phyloP scores from a whole-genome alignment of 352 stramenopile species.

The Globisporangium lucens region DNA sequence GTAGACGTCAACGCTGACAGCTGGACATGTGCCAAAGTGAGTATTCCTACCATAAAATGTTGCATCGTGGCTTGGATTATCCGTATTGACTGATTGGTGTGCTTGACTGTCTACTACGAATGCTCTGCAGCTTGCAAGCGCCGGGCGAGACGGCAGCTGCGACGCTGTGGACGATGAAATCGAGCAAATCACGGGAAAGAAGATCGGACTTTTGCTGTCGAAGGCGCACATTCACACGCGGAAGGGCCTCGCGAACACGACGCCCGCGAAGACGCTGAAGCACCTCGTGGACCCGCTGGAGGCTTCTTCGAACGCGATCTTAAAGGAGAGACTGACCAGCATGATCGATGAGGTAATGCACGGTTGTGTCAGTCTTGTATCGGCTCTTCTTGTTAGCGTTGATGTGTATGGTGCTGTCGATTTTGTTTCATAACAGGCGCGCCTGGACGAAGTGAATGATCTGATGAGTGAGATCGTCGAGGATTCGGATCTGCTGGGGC shows the following conservation, averaged over 20 bases:
- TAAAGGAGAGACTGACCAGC: slow-evolving; percentile 43
- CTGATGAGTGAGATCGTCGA: slow-evolving; percentile 68
- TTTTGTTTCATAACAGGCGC: slow-evolving; percentile 33
- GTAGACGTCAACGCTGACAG: slow-evolving; percentile 25
- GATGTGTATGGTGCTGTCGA: not conserved
- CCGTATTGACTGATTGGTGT: not conserved
- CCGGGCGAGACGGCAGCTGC: slow-evolving; percentile 40
- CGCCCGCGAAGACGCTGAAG: slow-evolving; percentile 23
- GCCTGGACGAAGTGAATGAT: slow-evolving; percentile 80
- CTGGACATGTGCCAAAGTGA: slow-evolving; percentile 56
- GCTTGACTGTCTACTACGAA: not conserved
- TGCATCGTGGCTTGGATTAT: not conserved
- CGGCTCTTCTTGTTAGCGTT: not conserved
- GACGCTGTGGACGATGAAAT: slow-evolving; percentile 73
- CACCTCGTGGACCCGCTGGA: slow-evolving; percentile 36
- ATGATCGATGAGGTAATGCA: slow-evolving; percentile 53
- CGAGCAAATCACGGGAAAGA: slow-evolving; percentile 44
- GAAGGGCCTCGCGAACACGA: slow-evolving; percentile 53
- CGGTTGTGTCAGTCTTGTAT: not conserved
- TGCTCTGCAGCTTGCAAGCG: slow-evolving; percentile 19
- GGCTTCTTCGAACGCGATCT: slow-evolving; percentile 28
- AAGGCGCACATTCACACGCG: slow-evolving; percentile 50
- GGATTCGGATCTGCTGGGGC: slow-evolving; percentile 38
- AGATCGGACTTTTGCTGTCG: slow-evolving; percentile 44
- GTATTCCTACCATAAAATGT: not conserved